phyloP scores from a whole-genome alignment of 2,329 filamentous ascomycete species.

The Aspergillus floridensis region DNA sequence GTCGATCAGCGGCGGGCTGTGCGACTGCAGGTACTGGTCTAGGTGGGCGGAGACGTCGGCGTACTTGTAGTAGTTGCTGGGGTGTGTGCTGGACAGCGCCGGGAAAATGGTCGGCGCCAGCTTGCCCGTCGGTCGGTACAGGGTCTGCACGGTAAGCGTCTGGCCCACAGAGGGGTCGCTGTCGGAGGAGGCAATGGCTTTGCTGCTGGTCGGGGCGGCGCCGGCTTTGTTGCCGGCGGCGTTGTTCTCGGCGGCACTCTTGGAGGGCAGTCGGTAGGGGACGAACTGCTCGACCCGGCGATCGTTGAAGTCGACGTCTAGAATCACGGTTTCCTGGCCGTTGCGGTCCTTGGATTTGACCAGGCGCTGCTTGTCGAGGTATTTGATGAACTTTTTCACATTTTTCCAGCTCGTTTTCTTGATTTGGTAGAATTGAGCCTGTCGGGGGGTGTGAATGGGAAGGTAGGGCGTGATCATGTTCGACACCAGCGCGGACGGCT shows the following conservation, averaged over 20 bases:
- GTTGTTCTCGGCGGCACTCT: slow-evolving; percentile 48
- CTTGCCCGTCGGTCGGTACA: slow-evolving; percentile 58
- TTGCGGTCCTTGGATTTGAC: slow-evolving; percentile 64
- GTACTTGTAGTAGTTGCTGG: slow-evolving; percentile 57
- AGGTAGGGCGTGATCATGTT: slow-evolving; percentile 66
- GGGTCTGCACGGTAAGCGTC: slow-evolving; percentile 48
- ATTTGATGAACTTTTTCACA: slow-evolving; percentile 67
- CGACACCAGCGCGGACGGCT: slow-evolving; percentile 62
- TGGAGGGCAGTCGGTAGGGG: slow-evolving; percentile 62
- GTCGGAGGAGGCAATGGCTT: slow-evolving; percentile 23
- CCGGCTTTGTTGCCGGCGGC: slow-evolving; percentile 37
- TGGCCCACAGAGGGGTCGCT: slow-evolving; percentile 46
- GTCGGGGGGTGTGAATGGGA: slow-evolving; percentile 55
- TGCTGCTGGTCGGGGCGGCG: slow-evolving; percentile 26
- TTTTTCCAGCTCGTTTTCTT: slow-evolving; percentile 72
- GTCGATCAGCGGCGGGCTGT: slow-evolving; percentile 53
- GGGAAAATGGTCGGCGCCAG: slow-evolving; percentile 55
- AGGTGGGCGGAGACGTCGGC: slow-evolving; percentile 58
- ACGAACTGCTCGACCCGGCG: slow-evolving; percentile 54
- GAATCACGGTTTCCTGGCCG: slow-evolving; percentile 62
- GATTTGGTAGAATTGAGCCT: slow-evolving; percentile 60
- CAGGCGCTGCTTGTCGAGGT: slow-evolving; percentile 62
- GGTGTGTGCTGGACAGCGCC: slow-evolving; percentile 46
- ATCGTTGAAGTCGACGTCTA: slow-evolving; percentile 65
- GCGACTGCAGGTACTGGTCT: slow-evolving; percentile 58